phyloP scores from a whole-genome alignment of 768 basidiomycete species.

The Psilocybe azurescens region DNA sequence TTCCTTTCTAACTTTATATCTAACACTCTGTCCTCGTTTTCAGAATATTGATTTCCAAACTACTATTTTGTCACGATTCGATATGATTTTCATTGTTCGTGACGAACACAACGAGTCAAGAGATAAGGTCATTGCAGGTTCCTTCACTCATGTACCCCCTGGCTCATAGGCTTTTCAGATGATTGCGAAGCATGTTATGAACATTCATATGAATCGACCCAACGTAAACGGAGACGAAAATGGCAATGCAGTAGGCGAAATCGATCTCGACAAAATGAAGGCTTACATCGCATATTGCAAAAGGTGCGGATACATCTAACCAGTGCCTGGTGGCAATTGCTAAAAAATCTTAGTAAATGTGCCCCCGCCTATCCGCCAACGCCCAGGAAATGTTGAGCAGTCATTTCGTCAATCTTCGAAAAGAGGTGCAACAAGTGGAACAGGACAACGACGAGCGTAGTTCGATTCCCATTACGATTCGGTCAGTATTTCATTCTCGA shows the following conservation, averaged over 20 bases:
- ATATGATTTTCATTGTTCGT: slow-evolving; percentile 99
- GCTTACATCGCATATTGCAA: slow-evolving; percentile 97
- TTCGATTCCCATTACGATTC: slow-evolving; percentile 97
- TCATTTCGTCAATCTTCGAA: slow-evolving; percentile 91
- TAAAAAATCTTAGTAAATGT: slow-evolving; percentile 71
- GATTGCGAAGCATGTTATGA: slow-evolving; percentile 98
- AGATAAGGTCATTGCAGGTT: slow-evolving; percentile 69
- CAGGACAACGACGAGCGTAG: slow-evolving; percentile 96
- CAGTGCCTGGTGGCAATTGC: not conserved
- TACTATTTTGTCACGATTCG: slow-evolving; percentile 96
- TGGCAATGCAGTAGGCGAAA: slow-evolving; percentile 80
- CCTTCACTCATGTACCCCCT: slow-evolving; percentile 6
- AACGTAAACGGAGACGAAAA: slow-evolving; percentile 65
- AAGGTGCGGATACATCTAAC: slow-evolving; percentile 50
- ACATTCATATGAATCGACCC: slow-evolving; percentile 95
- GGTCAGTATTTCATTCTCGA: slow-evolving; percentile 54
- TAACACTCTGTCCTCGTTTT: not conserved
- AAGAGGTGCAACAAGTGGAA: slow-evolving; percentile 95
- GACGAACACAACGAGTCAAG: slow-evolving; percentile 96
- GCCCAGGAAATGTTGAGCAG: slow-evolving; percentile 96
- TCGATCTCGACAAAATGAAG: slow-evolving; percentile 98
- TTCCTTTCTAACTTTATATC: slow-evolving; percentile 6
- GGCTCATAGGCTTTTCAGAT: slow-evolving; percentile 50
- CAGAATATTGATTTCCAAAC: slow-evolving; percentile 98
- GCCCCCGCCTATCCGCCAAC: slow-evolving; percentile 90